These are phyloP conservation scores for Margaritispora aquatica DNA, from an alignment of 495 filamentous ascomycete genomes.

Conservation along the genomic window DNA sequence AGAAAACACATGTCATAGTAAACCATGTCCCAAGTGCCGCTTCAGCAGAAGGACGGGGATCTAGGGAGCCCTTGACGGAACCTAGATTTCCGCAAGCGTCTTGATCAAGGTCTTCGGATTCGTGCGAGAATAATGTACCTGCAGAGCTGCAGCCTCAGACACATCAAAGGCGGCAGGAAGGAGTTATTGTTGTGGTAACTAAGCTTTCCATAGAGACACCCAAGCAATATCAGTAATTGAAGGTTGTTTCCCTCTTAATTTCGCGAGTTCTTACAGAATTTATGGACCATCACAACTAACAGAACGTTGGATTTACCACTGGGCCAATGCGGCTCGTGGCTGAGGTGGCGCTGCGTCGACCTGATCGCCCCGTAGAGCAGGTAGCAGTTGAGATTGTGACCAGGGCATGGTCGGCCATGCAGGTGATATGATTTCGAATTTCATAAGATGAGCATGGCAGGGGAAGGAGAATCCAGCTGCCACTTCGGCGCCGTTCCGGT, in stretches of 20 bases:
- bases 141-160: not conserved
- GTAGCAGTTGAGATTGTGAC: not conserved
- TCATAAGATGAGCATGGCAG: conserved; percentile 13
- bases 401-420: not conserved
- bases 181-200: too few relatives aligned
- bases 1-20: conserved; percentile 9
- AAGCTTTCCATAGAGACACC: too few relatives aligned
- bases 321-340: not conserved
- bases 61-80: not conserved
- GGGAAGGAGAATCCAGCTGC: not conserved
- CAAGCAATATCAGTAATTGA: too few relatives aligned
- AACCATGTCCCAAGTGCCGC: conserved; percentile 15
- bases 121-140: not conserved
- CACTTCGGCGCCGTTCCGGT: not conserved
- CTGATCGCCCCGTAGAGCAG: too few relatives aligned
- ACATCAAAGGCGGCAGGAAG: not conserved
- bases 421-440: conserved; percentile 2
- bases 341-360: not conserved
- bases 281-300: not conserved
- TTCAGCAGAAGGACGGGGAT: not conserved
- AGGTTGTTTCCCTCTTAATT: too few relatives aligned
- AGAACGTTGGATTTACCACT: conserved; percentile 9
- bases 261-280: too few relatives aligned
- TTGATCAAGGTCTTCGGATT: not conserved
- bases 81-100: conserved; percentile 1